Conservation (phyloP, 1,139 yeast species). For the Meyerozyma sp. region DNA sequence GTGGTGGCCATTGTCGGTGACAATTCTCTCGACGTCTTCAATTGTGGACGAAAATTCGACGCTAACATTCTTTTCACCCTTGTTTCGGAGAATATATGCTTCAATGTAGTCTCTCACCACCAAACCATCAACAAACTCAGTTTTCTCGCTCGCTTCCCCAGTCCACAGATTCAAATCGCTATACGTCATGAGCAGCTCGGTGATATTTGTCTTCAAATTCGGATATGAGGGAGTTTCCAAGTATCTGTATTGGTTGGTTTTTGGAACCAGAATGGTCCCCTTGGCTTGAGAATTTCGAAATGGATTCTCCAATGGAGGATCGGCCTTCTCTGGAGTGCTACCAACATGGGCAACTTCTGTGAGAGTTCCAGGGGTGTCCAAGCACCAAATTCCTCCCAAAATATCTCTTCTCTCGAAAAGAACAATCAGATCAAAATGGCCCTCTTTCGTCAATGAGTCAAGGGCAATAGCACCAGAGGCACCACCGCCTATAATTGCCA, state of each 20-base stretch:
- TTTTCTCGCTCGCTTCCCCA: conserved; percentile 8
- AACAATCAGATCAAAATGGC: conserved; percentile 28
- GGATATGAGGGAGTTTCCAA: not conserved
- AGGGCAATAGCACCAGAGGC: conserved; percentile 48
- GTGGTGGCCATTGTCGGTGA: conserved; percentile 8
- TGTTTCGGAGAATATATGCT: conserved; percentile 24
- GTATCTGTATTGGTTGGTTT: not conserved
- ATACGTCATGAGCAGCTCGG: conserved; percentile 38
- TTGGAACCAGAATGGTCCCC: not conserved
- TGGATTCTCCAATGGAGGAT: conserved; percentile 29
- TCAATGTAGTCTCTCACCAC: conserved; percentile 29
- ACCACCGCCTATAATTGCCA: conserved; percentile 49
- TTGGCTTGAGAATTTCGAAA: conserved; percentile 9
- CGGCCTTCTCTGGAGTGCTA: conserved; percentile 13
- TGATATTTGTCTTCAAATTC: conserved; percentile 43
- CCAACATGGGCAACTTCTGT: conserved; percentile 19
- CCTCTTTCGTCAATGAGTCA: conserved; percentile 40
- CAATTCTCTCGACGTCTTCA: conserved; percentile 28
- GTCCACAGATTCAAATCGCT: conserved; percentile 17
- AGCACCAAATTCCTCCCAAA: conserved; percentile 47
- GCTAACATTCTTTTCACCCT: conserved; percentile 12
- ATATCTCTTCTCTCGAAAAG: conserved; percentile 37
- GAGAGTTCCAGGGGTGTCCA: not conserved
- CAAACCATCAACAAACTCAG: conserved; percentile 22
- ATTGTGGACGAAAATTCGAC: conserved; percentile 29